Evolutionary conservation across 163 green algal species (phyloP).

Genomic region (Scenedesmus sp.): DNA sequence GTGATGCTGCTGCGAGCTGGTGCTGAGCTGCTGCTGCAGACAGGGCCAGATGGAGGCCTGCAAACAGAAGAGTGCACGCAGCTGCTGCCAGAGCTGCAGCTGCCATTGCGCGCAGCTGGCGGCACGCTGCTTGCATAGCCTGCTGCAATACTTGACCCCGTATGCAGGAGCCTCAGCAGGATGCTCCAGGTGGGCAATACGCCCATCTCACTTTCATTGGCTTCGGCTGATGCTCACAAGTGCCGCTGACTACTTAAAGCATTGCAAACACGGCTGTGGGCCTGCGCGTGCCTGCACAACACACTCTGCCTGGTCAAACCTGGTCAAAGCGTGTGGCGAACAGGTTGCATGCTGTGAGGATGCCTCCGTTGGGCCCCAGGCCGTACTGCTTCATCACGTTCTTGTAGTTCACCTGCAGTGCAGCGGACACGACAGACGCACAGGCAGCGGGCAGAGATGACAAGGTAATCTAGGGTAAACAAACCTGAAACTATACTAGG

Average conservation of each 20-base stretch:
- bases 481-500: too few relatives aligned
- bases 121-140: background rate
- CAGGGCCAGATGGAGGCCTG: background rate
- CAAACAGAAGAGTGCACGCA: background rate
- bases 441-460: too few relatives aligned
- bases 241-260: too few relatives aligned
- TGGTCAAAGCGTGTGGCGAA: constrained; percentile 99
- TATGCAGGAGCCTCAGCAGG: background rate
- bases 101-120: background rate
- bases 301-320: constrained; percentile 50
- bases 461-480: too few relatives aligned
- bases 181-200: background rate
- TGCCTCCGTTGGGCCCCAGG: constrained; percentile 97
- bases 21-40: background rate
- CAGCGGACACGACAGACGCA: background rate
- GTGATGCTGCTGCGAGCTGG: background rate
- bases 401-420: constrained; percentile 93
- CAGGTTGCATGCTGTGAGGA: constrained; percentile 97
- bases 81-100: background rate
- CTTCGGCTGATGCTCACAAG: background rate
- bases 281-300: background rate
- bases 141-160: background rate
- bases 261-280: background rate
- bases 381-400: constrained; percentile 99
- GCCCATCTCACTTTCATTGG: background rate